Base-by-base conservation (phyloP, 2,329 filamentous ascomycete genomes). In the Zopfia rhizophila region DNA sequence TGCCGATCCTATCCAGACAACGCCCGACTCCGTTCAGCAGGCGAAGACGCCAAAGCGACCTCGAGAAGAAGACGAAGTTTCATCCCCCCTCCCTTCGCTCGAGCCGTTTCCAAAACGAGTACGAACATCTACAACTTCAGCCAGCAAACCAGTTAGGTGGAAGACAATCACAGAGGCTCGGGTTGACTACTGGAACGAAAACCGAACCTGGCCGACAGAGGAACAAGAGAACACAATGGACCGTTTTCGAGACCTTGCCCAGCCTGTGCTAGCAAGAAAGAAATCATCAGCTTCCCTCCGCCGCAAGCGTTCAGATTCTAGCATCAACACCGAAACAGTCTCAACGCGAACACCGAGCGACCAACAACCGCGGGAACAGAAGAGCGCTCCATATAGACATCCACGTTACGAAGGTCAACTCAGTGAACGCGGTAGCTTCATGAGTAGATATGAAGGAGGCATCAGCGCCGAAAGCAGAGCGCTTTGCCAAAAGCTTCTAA, bases 221-320 rank as follows among this genome's bases (percentile, higher is more conserved):
- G 51, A 52, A 42, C 40, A 57, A 57, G 54, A 57, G 33, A 41
- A 32, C 18, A 53, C 31, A 55, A 55, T 57, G 45, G 21, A 39
- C 22, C 38, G 39, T 38, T 52, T 54, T 47, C 45, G 38, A 39
- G 45, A 48, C 12, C 24, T 48, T 38, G 33, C 42, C 29, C 10
- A 46, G 13, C 32, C 32, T 52, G 38, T 25, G 45, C 54, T 39
- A 11, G 45, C 45, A 31, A 53, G 25, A 48, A 50, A 29, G 21
- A 27, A 48, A 38, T 40, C 27, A 42, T 53, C 42, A 18, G 30
- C 19, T 42, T 49, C 40, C 12, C 48, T 50, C 6, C 13, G 47
- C 42, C 51, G 39, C 23, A 53, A 58, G 28, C 48, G 48, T 30
- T 58, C 42, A 38, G 29, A 52, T 37, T 32, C 45, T 19, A 49